These are phyloP conservation scores for Panellus pusillus DNA, from an alignment of 768 basidiomycete species.

Conservation along the genomic window DNA sequence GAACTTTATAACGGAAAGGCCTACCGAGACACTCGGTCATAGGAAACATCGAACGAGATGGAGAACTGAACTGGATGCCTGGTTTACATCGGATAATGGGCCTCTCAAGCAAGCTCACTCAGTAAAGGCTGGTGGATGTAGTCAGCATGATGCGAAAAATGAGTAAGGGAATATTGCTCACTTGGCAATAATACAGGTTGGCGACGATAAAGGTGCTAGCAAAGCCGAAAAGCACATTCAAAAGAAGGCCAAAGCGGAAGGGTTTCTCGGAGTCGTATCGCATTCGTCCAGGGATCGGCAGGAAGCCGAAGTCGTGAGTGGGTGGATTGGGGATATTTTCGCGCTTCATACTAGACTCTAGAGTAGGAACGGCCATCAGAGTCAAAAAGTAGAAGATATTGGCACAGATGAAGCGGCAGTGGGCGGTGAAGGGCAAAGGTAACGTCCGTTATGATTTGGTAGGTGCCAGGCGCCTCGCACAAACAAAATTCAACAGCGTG, in stretches of 20 bases:
- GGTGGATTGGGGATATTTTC: too few relatives aligned
- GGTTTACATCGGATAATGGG: background rate
- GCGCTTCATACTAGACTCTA: background rate
- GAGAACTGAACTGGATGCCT: slow-evolving; percentile 40
- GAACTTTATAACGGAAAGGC: background rate
- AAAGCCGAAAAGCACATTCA: slow-evolving; percentile 63
- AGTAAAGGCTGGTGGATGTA: slow-evolving; percentile 52
- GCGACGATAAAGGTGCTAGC: slow-evolving; percentile 63
- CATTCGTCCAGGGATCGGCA: slow-evolving; percentile 61
- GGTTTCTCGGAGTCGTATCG: slow-evolving; percentile 52
- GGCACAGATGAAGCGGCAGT: too few relatives aligned
- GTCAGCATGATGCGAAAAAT: background rate
- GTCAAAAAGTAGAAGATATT: too few relatives aligned
- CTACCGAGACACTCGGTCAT: slow-evolving; percentile 27
- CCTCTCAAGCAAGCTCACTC: slow-evolving; percentile 41
- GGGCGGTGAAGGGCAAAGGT: too few relatives aligned
- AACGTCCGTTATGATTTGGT: too few relatives aligned
- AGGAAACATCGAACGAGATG: slow-evolving; percentile 34
- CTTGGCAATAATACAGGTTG: slow-evolving; percentile 83
- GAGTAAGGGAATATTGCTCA: background rate
- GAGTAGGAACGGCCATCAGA: too few relatives aligned
- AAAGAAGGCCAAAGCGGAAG: slow-evolving; percentile 49
- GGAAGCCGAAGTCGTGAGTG: slow-evolving; percentile 52
- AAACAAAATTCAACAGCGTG: too few relatives aligned
- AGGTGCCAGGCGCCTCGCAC: too few relatives aligned